Evolutionary conservation across 75 land plant genomes (phyloP).

Genomic region (Selaginella tamariscina): DNA sequence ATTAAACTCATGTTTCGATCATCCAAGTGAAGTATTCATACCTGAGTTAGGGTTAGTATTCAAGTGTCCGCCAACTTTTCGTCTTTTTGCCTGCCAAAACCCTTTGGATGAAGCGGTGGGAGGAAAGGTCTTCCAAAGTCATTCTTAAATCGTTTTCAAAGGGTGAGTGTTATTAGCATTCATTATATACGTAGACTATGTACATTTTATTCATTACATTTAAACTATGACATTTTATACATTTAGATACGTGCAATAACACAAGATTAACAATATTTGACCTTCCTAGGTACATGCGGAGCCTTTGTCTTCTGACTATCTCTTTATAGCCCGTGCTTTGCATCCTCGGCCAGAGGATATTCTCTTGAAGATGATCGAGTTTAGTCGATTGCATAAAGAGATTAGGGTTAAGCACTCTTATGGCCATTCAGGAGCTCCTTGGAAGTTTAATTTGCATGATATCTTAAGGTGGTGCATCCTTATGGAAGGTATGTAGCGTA

Average conservation of each 20-base stretch:
- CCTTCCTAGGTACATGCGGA: slow-evolving; percentile 79
- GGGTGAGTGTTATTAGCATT: slow-evolving; percentile 31
- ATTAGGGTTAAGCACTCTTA: slow-evolving; percentile 60
- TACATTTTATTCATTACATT: too few relatives aligned
- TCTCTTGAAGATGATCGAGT: slow-evolving; percentile 49
- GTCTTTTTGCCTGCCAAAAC: slow-evolving; percentile 97
- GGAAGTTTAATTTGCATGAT: slow-evolving; percentile 99
- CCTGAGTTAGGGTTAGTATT: slow-evolving; percentile 73
- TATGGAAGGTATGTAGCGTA: slow-evolving; percentile 36
- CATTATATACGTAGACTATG: not conserved
- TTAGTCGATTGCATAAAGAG: slow-evolving; percentile 53
- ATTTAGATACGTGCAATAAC: too few relatives aligned
- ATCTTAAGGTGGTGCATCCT: slow-evolving; percentile 76
- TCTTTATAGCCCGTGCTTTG: slow-evolving; percentile 57
- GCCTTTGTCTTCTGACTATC: slow-evolving; percentile 52
- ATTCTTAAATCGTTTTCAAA: slow-evolving; percentile 94
- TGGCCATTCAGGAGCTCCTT: slow-evolving; percentile 83
- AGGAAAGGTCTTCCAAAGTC: slow-evolving; percentile 94
- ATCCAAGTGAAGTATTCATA: slow-evolving; percentile 90
- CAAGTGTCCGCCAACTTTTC: slow-evolving; percentile 75
- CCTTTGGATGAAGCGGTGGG: slow-evolving; percentile 89
- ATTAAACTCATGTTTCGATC: slow-evolving; percentile 90
- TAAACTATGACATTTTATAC: too few relatives aligned
- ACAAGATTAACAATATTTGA: not conserved
- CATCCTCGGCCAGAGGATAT: slow-evolving; percentile 43